Base-by-base conservation (phyloP, 345 rosid genomes). In the Nephelium lappaceum region DNA sequence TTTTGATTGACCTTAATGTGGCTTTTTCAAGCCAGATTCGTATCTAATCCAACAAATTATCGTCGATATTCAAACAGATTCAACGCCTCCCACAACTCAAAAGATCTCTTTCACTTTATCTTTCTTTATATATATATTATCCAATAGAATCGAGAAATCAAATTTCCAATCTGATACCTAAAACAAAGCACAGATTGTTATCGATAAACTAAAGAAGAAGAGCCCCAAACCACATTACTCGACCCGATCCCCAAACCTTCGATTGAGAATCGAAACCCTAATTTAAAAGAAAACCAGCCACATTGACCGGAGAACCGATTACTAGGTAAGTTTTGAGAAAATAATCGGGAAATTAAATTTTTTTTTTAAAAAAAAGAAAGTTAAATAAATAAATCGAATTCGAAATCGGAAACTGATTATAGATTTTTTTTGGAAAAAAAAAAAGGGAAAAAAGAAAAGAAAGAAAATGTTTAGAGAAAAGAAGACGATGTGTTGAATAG, bases 241-340 rank as follows among this genome's bases (percentile, higher is more conserved):
- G 23, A 38, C 51, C 51, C 62, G 58, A 74, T 27, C 79, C 67
- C 74, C 31, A 72, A 64, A 60, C 65, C 70, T 74, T 62, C 8
- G 45, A 23, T 23, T 47, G 5, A 75, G 45, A 74, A 77, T 14
- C 39, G 62, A 83, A 81, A 81, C 78, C 83, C 85, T 75, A 77
- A 72, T 43, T 53, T 19, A 5, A 11, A 58, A 66, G 49, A 77
- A 84, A 63, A 47, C 60, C 43, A 79, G 66, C 73, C 77, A 43
- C 86, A 86, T 82, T 82, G 86, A 86, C 83, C 84, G 38, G 47
- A 60, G 60, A 72, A 61, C 62, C 47, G 38, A 77, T 57, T 14
- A 23, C 41, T 0, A 36, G 18, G 38, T 4, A 18, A 9, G 42
- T 63, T 71, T 53, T 6, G 19, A 42, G 41, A 70, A 45, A 15